phyloP scores from a whole-genome alignment of 148 eudicot genomes.

The Beta vulgaris region DNA sequence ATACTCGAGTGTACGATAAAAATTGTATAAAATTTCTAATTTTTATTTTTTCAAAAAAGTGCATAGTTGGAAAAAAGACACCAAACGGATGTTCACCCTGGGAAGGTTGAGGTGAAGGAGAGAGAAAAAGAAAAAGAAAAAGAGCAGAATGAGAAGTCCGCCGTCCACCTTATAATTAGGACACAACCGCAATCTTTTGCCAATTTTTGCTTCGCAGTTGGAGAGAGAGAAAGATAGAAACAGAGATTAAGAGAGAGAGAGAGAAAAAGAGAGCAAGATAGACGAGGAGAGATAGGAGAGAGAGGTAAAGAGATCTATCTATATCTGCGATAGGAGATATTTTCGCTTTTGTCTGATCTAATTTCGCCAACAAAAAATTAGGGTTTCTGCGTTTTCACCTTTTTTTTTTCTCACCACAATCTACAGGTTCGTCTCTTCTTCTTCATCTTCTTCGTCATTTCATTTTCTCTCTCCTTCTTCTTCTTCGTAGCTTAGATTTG shows the following conservation, averaged over 20 bases:
- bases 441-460: neutral
- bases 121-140: neutral
- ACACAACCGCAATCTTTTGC: slow-evolving; percentile 23
- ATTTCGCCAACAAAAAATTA: slow-evolving; percentile 19
- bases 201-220: neutral
- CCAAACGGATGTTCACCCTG: neutral
- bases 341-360: slow-evolving; percentile 34
- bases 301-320: slow-evolving; percentile 31
- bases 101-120: too few relatives aligned
- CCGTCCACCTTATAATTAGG: slow-evolving; percentile 31
- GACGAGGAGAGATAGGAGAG: slow-evolving; percentile 10
- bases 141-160: slow-evolving; percentile 19
- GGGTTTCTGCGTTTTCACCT: slow-evolving; percentile 30
- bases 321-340: slow-evolving; percentile 43
- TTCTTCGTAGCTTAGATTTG: neutral
- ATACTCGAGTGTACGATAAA: too few relatives aligned
- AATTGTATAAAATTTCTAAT: too few relatives aligned
- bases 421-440: slow-evolving; percentile 23
- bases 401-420: slow-evolving; percentile 14
- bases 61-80: neutral
- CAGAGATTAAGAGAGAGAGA: neutral
- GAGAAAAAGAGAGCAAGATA: neutral
- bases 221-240: slow-evolving; percentile 6
- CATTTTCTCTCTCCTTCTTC: neutral
- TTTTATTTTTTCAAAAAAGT: too few relatives aligned